phyloP scores from a whole-genome alignment of 2,329 filamentous ascomycete species.

The Ophiostoma montium region DNA sequence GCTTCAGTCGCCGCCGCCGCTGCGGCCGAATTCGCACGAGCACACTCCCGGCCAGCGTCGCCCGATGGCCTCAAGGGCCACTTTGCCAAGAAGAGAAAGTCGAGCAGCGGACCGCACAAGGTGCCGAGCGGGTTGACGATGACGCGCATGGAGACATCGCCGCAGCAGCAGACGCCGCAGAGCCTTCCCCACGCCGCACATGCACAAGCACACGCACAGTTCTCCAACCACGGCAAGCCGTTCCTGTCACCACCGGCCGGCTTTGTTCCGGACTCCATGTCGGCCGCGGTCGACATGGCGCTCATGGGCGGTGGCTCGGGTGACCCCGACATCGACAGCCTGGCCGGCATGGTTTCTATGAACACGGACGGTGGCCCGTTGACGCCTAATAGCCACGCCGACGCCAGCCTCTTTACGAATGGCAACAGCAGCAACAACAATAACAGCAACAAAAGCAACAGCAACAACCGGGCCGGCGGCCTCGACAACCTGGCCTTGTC shows the following conservation, averaged over 20 bases:
- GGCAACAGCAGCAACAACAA: background rate
- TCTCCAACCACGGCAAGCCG: slow-evolving; percentile 18
- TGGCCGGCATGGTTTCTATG: slow-evolving; percentile 12
- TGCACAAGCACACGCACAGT: slow-evolving; percentile 29
- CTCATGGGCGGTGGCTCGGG: slow-evolving; percentile 11
- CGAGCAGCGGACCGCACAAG: slow-evolving; percentile 48
- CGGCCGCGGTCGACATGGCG: slow-evolving; percentile 13
- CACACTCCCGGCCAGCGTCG: slow-evolving; percentile 51
- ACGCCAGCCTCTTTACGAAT: slow-evolving; percentile 34
- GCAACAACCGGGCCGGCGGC: slow-evolving; percentile 44
- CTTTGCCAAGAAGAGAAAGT: slow-evolving; percentile 68
- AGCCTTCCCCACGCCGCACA: slow-evolving; percentile 17
- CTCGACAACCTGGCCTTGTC: slow-evolving; percentile 51
- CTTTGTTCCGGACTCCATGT: slow-evolving; percentile 12
- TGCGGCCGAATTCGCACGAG: slow-evolving; percentile 11
- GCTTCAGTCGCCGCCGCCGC: slow-evolving; percentile 11
- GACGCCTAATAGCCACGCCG: slow-evolving; percentile 50
- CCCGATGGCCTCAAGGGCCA: slow-evolving; percentile 51
- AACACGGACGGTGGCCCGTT: slow-evolving; percentile 33
- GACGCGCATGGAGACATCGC: slow-evolving; percentile 59
- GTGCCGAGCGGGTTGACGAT: slow-evolving; percentile 63
- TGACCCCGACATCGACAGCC: slow-evolving; percentile 13
- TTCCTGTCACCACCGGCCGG: slow-evolving; percentile 25
- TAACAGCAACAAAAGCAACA: slow-evolving; percentile 16
- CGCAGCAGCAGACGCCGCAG: slow-evolving; percentile 16